Percentiles rank a stretch among this genome's conserved stretches.
Conservation (phyloP, 2,329 filamentous ascomycete species). For the Teratosphaeria destructans region DNA sequence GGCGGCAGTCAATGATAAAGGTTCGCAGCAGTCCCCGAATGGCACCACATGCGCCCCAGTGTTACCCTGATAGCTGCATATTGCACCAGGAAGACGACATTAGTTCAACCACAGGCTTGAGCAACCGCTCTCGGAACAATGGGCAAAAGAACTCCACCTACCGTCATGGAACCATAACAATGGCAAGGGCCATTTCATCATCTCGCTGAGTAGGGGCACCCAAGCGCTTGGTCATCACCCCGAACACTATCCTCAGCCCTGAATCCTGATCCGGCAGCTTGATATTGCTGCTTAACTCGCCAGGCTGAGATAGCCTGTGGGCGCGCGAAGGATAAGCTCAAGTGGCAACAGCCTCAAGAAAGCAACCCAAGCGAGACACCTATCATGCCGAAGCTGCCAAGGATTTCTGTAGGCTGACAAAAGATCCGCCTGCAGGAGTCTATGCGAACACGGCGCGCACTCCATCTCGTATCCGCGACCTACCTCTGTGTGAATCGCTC, state of each 20-base stretch:
- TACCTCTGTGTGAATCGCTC: not conserved
- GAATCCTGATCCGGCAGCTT: not conserved
- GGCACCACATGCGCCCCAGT: not conserved
- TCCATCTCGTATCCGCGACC: not conserved
- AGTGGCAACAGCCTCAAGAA: not conserved
- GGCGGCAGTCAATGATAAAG: not conserved
- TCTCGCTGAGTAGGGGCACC: not conserved
- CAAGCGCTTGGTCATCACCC: not conserved
- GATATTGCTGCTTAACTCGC: not conserved
- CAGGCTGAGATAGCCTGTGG: not conserved
- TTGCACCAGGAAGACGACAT: not conserved
- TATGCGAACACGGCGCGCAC: not conserved
- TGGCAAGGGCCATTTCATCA: not conserved
- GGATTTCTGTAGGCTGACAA: not conserved
- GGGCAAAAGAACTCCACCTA: not conserved
- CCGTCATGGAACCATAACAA: not conserved
- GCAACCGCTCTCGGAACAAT: not conserved
- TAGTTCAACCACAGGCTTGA: not conserved
- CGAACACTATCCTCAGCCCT: not conserved
- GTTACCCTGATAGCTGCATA: not conserved
- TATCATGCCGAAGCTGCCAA: not conserved
- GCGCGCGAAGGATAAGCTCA: not conserved
- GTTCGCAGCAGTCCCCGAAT: not conserved
- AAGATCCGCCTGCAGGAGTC: not conserved
- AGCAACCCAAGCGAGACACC: not conserved